Base-by-base conservation (phyloP, 257 asterid genomes). In the Pogostemon cablin region DNA sequence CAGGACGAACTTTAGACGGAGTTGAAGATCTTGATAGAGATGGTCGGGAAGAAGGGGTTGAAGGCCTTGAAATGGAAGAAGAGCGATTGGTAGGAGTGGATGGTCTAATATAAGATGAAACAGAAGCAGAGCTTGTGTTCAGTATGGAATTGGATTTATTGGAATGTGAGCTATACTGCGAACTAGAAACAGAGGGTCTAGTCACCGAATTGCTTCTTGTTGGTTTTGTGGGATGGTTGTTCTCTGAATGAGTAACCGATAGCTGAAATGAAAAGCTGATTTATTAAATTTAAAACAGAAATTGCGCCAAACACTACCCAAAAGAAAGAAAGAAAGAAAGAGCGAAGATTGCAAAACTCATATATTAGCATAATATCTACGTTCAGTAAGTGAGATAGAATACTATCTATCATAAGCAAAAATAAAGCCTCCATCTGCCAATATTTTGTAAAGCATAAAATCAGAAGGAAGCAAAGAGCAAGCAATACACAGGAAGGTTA, bases 111-210 rank as follows among this genome's bases (percentile, higher is more conserved):
- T 91, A 89, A 67, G 99, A 95, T 44, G 99, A 91, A 69, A 95
- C 97, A 2, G 99, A 95, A 67, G 97, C 86, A 71, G 98, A 91
- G 82, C 99, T 95, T 54, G 97, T 89, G 86, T 89, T 95, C 62
- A 95, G 95, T 68, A 95, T 83, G 75, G 81, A 72, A 59, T 85
- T 79, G 37, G 95, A 82, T 79, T 85, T 87, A 67, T 85, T 86
- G 75, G 96, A 89, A 78, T 88, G 78, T 52, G 87, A 68, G 78
- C 82, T 84, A 69, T 85, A 86, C 40, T 91, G 97, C 67, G 96
- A 82, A 62, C 69, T 83, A 73, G 96, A 86, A 68, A 82, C 70
- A 65, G 99, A 89, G 61, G 96, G 81, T n/a, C 97, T 92, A 54
- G 96, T 91, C 62, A 81, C 96, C 0, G 97, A 93, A 71, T 74